These are phyloP conservation scores for Starmera stellimalicola DNA, from an alignment of 1,139 yeast species.

Conservation along the genomic window DNA sequence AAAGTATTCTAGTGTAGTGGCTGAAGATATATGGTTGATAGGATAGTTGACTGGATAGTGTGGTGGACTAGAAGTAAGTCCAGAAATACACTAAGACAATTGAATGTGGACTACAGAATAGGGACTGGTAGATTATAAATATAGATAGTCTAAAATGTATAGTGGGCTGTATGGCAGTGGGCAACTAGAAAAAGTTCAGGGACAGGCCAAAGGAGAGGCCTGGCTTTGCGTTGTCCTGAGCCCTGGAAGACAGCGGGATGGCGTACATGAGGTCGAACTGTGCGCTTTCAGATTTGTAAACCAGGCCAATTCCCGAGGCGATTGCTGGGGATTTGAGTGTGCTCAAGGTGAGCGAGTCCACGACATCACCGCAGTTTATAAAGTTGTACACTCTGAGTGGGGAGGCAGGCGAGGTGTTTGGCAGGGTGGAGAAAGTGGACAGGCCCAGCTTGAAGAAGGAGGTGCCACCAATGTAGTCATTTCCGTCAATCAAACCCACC, in stretches of 20 bases:
- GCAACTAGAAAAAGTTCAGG: constrained; percentile 18
- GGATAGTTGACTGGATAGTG: too few species aligned
- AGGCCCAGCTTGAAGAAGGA: constrained; percentile 20
- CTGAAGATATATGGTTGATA: too few species aligned
- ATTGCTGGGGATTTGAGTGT: constrained; percentile 17
- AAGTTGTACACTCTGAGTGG: constrained; percentile 22
- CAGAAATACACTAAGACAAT: not conserved
- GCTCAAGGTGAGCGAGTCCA: constrained; percentile 3
- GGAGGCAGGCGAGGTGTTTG: constrained; percentile 17
- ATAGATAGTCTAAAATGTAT: too few species aligned
- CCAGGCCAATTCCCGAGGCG: constrained; percentile 23
- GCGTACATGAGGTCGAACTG: constrained; percentile 23
- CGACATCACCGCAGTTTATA: constrained; percentile 18
- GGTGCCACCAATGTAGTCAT: constrained; percentile 20
- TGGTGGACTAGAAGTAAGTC: too few species aligned
- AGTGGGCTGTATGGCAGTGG: too few species aligned
- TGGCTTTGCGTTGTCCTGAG: constrained; percentile 21
- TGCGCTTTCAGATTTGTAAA: constrained; percentile 22
- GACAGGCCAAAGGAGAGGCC: constrained; percentile 24
- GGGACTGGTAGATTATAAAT: too few species aligned
- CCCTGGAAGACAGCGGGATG: constrained; percentile 21
- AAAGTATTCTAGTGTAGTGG: too few species aligned
- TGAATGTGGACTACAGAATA: too few species aligned
- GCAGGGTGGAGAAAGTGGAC: constrained; percentile 21
- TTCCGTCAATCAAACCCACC: constrained; percentile 55